Percentiles rank a stretch among this genome's conserved stretches.
These are phyloP conservation scores for Poronia punctata DNA, from an alignment of 495 filamentous ascomycete species.

Conservation along the genomic window DNA sequence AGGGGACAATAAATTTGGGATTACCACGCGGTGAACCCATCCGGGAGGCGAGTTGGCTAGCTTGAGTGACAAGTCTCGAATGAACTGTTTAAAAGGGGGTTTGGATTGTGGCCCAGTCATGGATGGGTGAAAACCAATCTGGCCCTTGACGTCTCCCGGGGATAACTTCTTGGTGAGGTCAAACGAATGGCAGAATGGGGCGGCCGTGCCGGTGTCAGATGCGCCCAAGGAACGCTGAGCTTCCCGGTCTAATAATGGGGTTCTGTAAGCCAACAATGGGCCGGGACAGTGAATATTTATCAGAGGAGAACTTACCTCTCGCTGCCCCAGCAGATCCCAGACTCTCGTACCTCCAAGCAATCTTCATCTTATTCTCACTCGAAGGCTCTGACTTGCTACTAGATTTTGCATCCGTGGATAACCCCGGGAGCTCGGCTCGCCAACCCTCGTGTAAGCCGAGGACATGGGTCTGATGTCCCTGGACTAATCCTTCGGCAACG, in stretches of 20 bases:
- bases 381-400: slow-evolving; percentile 28
- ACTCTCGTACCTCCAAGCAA: slow-evolving; percentile 94
- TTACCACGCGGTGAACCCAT: slow-evolving; percentile 71
- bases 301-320: slow-evolving; percentile 41
- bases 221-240: slow-evolving; percentile 12
- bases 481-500: slow-evolving; percentile 87
- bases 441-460: slow-evolving; percentile 73
- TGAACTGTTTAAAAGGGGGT: slow-evolving; percentile 59
- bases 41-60: slow-evolving; percentile 51
- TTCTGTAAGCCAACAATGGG: slow-evolving; percentile 1
- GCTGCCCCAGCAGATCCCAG: slow-evolving; percentile 56
- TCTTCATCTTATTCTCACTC: slow-evolving; percentile 82
- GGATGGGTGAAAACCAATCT: slow-evolving; percentile 38
- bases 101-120: slow-evolving; percentile 17
- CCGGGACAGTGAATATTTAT: not conserved
- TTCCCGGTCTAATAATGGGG: slow-evolving; percentile 15
- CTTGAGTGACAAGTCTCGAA: slow-evolving; percentile 51
- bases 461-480: slow-evolving; percentile 83
- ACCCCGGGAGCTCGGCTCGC: slow-evolving; percentile 73
- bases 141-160: slow-evolving; percentile 42
- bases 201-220: slow-evolving; percentile 12
- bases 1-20: slow-evolving; percentile 79
- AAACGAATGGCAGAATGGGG: slow-evolving; percentile 77
- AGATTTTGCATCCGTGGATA: slow-evolving; percentile 45
- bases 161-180: slow-evolving; percentile 80